Percentiles rank a stretch among this genome's conserved stretches.
Conservation (phyloP, 2,329 filamentous ascomycete genomes). For the Talaromyces sp. region DNA sequence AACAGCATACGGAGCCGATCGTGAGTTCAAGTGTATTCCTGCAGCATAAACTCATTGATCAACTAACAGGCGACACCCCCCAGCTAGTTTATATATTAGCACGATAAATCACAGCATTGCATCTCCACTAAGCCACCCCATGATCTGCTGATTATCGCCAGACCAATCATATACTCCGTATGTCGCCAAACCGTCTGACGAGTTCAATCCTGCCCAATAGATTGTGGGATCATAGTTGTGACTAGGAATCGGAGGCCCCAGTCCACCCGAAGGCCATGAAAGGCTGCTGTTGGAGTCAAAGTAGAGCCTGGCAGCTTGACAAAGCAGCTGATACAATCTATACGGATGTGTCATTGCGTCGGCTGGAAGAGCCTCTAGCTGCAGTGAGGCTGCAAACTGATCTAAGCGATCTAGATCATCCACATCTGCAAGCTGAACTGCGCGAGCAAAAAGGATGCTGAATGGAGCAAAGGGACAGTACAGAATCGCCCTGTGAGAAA, state of each 20-base stretch:
- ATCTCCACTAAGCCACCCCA: slow-evolving; percentile 6
- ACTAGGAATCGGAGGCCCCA: background rate
- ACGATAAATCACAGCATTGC: background rate
- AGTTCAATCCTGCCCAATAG: background rate
- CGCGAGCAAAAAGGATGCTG: slow-evolving; percentile 12
- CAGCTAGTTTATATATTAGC: background rate
- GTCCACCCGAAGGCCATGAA: background rate
- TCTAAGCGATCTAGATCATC: slow-evolving; percentile 7
- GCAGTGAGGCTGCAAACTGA: background rate
- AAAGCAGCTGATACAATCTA: slow-evolving; percentile 9
- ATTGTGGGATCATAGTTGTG: background rate
- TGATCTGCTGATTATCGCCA: slow-evolving; percentile 1
- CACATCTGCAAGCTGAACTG: slow-evolving; percentile 6
- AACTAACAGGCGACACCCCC: background rate
- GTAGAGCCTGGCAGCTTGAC: slow-evolving; percentile 11
- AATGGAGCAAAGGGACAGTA: slow-evolving; percentile 12
- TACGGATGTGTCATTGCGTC: slow-evolving; percentile 8
- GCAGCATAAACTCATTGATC: background rate
- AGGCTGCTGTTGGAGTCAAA: background rate
- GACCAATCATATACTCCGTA: slow-evolving; percentile 9
- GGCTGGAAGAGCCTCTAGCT: background rate
- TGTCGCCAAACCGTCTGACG: background rate
- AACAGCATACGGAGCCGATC: background rate
- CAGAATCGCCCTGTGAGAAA: background rate
- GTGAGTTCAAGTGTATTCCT: background rate